Evolutionary conservation across 2,329 filamentous ascomycete species (phyloP).

Genomic region (Penicillium sp.): DNA sequence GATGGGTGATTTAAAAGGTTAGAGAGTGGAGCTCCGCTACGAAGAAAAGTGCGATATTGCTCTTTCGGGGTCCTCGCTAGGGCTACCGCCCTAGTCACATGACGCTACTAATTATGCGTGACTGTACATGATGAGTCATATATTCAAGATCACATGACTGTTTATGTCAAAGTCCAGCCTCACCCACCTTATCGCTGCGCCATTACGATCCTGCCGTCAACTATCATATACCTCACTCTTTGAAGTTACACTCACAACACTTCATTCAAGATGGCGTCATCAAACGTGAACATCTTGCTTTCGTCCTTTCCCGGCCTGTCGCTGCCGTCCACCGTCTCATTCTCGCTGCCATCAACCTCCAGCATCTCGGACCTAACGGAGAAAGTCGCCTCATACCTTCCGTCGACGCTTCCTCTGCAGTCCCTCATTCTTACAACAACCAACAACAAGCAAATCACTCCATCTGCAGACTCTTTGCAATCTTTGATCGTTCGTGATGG

Average conservation of each 20-base stretch:
- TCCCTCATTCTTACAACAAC: conserved; percentile 76
- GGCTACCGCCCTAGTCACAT: conserved; percentile 29
- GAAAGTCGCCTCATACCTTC: conserved; percentile 55
- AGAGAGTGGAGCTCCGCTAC: conserved; percentile 33
- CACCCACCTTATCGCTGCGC: conserved; percentile 17
- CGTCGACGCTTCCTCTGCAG: conserved; percentile 59
- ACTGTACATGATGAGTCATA: conserved; percentile 2
- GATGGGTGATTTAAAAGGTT: conserved; percentile 38
- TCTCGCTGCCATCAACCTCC: conserved; percentile 68
- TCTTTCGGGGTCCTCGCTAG: conserved; percentile 27
- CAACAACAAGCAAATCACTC: conserved; percentile 68
- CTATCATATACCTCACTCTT: neutral
- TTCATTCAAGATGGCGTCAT: conserved; percentile 53
- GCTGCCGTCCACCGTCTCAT: conserved; percentile 76
- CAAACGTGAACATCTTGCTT: conserved; percentile 75
- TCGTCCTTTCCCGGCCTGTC: conserved; percentile 81
- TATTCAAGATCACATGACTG: conserved; percentile 1
- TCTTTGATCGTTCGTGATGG: conserved; percentile 51
- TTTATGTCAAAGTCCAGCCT: conserved; percentile 3
- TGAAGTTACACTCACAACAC: neutral
- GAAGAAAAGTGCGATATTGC: conserved; percentile 40
- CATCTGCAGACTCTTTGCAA: conserved; percentile 55
- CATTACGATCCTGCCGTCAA: neutral
- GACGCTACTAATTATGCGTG: neutral
- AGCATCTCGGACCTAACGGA: conserved; percentile 67